A percentile compares a stretch with the other conserved stretches of the same genome.
phyloP scores from a whole-genome alignment of 352 stramenopile genomes.

The Phytophthora macrochlamydospora region DNA sequence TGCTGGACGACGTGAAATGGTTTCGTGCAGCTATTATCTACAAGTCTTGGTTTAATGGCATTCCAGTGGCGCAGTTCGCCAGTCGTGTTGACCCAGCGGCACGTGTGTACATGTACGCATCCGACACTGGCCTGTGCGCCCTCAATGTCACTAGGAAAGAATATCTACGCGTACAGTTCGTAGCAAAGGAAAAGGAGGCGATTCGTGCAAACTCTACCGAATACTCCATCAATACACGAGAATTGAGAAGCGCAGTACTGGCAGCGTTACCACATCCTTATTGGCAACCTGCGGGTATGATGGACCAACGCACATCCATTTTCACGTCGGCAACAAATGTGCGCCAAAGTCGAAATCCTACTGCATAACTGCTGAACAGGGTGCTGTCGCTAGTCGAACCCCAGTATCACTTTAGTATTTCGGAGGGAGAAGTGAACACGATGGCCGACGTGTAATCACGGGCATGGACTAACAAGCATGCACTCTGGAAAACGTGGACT shows the following conservation, averaged over 20 bases:
- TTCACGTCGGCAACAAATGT: slow-evolving; percentile 13
- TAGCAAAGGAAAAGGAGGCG: not conserved
- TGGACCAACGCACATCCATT: not conserved
- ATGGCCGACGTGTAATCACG: slow-evolving; percentile 22
- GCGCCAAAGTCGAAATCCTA: slow-evolving; percentile 4
- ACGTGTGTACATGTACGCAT: slow-evolving; percentile 15
- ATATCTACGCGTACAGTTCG: slow-evolving; percentile 5
- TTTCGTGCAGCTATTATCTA: slow-evolving; percentile 3
- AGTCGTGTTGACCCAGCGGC: not conserved
- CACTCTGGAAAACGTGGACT: slow-evolving; percentile 7
- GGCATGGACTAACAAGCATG: slow-evolving; percentile 7
- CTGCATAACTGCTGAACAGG: slow-evolving; percentile 15
- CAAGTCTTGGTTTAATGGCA: slow-evolving; percentile 2
- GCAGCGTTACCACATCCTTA: slow-evolving; percentile 2
- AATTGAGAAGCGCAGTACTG: slow-evolving; percentile 7
- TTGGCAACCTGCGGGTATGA: not conserved
- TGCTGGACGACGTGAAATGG: slow-evolving; percentile 4
- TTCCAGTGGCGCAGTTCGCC: slow-evolving; percentile 7
- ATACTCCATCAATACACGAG: slow-evolving; percentile 5
- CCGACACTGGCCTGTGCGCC: slow-evolving; percentile 3
- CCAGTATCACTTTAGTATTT: slow-evolving; percentile 21
- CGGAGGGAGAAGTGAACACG: slow-evolving; percentile 13
- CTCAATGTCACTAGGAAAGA: not conserved
- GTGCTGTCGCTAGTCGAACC: slow-evolving; percentile 22
- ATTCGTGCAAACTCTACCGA: not conserved